Percentiles rank a stretch among this genome's conserved stretches.
Evolutionary conservation across 164 flowering plant species (phyloP).

Genomic region (Aristolochia californica): DNA sequence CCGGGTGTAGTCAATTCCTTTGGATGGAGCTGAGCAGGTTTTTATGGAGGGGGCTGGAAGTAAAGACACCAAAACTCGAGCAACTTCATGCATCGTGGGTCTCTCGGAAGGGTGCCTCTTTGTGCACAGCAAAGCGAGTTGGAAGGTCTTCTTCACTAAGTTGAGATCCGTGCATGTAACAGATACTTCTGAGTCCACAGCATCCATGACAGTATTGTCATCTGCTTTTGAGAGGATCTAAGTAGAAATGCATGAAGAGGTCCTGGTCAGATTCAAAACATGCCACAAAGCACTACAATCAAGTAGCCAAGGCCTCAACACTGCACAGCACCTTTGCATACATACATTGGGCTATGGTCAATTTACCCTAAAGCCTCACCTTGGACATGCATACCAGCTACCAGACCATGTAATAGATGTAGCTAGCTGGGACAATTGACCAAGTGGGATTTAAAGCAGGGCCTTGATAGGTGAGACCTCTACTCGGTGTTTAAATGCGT

Average conservation of each 20-base stretch:
- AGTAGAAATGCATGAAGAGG: neutral
- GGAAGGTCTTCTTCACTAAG: slow-evolving; percentile 67
- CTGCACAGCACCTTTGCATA: no score
- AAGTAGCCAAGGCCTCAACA: no score
- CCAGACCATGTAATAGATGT: no score
- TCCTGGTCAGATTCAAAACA: no score
- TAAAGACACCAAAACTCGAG: slow-evolving; percentile 55
- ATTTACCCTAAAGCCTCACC: no score
- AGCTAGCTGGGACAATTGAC: no score
- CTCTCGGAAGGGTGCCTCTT: slow-evolving; percentile 60
- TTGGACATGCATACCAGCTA: no score
- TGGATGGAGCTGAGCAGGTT: slow-evolving; percentile 18
- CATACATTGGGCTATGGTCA: no score
- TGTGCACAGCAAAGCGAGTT: slow-evolving; percentile 80
- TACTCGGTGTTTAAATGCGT: no score
- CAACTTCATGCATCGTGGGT: slow-evolving; percentile 86
- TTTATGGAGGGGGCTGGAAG: slow-evolving; percentile 46
- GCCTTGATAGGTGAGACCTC: no score
- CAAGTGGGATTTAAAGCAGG: no score
- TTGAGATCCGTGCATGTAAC: slow-evolving; percentile 69
- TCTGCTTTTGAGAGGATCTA: slow-evolving; percentile 78
- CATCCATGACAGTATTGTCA: slow-evolving; percentile 80
- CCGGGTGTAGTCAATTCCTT: slow-evolving; percentile 39
- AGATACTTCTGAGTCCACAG: slow-evolving; percentile 84
- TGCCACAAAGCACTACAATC: no score